These are phyloP conservation scores for Castanea sativa DNA, from an alignment of 306 rosid species.

Conservation along the genomic window DNA sequence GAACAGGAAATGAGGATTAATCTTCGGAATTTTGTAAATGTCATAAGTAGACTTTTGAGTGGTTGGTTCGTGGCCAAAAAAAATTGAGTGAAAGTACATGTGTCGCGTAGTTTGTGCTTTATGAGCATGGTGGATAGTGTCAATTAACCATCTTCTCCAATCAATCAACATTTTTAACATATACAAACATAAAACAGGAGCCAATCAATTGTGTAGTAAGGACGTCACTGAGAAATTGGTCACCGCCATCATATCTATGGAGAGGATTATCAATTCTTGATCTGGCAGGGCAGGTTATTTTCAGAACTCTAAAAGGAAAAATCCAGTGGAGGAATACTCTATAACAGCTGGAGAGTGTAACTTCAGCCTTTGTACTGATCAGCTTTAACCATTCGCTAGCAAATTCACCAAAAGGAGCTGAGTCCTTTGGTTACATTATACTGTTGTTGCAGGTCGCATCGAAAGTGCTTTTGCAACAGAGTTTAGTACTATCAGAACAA, in stretches of 20 bases:
- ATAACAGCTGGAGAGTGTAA: slow-evolving; percentile 84
- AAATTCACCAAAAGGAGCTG: slow-evolving; percentile 49
- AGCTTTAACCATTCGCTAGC: too few relatives aligned
- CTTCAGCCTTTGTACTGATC: slow-evolving; percentile 65
- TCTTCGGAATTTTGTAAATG: too few relatives aligned
- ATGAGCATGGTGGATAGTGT: too few relatives aligned
- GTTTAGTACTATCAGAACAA: slow-evolving; percentile 92
- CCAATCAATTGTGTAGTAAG: slow-evolving; percentile 28
- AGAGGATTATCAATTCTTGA: slow-evolving; percentile 77
- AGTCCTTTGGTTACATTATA: slow-evolving; percentile 89
- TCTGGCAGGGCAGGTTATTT: slow-evolving; percentile 79
- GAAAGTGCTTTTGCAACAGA: slow-evolving; percentile 98
- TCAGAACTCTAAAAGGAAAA: slow-evolving; percentile 64
- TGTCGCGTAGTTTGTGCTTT: too few relatives aligned
- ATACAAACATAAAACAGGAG: slow-evolving; percentile 15
- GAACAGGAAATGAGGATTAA: too few relatives aligned
- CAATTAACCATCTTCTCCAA: too few relatives aligned
- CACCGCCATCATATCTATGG: slow-evolving; percentile 83
- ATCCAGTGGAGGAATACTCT: slow-evolving; percentile 90
- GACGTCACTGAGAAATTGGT: slow-evolving; percentile 59
- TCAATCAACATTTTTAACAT: too few relatives aligned
- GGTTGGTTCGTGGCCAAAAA: too few relatives aligned
- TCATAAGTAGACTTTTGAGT: too few relatives aligned
- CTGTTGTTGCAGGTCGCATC: slow-evolving; percentile 85
- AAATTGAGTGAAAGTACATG: too few relatives aligned